Percentiles rank a stretch among this genome's conserved stretches.
Evolutionary conservation across 1,284 basidiomycete genomes (phyloP).

Genomic region (Xanthoconium separans): DNA sequence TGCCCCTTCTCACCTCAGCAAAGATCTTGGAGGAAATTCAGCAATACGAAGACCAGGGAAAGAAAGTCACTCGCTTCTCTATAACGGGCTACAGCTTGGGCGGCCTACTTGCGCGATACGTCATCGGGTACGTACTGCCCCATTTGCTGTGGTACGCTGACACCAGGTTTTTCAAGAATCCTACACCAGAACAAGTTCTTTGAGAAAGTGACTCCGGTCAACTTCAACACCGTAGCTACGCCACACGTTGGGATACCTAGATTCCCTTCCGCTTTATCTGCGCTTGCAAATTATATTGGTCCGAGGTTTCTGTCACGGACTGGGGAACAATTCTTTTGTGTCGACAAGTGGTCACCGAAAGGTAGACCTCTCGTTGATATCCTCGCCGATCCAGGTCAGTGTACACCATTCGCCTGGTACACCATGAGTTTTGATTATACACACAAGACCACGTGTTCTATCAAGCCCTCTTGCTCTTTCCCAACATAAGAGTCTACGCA

Average conservation of each 20-base stretch:
- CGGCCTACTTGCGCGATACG: constrained; percentile 77
- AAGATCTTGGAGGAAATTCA: constrained; percentile 55
- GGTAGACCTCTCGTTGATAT: constrained; percentile 76
- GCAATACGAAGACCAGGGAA: constrained; percentile 50
- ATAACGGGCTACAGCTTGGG: constrained; percentile 81
- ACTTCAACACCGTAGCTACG: constrained; percentile 83
- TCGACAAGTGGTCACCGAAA: constrained; percentile 70
- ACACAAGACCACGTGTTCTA: constrained; percentile 70
- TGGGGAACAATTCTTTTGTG: constrained; percentile 78
- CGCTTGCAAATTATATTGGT: constrained; percentile 59
- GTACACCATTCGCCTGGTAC: not conserved
- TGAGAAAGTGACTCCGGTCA: constrained; percentile 62
- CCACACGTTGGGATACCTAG: constrained; percentile 73
- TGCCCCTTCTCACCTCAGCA: constrained; percentile 6
- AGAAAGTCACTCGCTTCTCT: constrained; percentile 64
- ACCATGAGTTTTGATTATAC: constrained; percentile 10
- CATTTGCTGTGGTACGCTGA: constrained; percentile 1
- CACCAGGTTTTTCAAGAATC: constrained; percentile 38
- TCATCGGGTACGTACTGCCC: constrained; percentile 56
- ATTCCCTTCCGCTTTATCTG: constrained; percentile 62
- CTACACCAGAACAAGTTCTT: constrained; percentile 73
- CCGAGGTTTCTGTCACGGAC: constrained; percentile 79
- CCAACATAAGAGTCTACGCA: constrained; percentile 77
- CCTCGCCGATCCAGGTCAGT: constrained; percentile 81
- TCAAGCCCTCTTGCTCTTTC: constrained; percentile 70